These are phyloP conservation scores for Cladosporium sphaerospermum DNA, from an alignment of 2,329 filamentous ascomycete genomes.

Conservation along the genomic window DNA sequence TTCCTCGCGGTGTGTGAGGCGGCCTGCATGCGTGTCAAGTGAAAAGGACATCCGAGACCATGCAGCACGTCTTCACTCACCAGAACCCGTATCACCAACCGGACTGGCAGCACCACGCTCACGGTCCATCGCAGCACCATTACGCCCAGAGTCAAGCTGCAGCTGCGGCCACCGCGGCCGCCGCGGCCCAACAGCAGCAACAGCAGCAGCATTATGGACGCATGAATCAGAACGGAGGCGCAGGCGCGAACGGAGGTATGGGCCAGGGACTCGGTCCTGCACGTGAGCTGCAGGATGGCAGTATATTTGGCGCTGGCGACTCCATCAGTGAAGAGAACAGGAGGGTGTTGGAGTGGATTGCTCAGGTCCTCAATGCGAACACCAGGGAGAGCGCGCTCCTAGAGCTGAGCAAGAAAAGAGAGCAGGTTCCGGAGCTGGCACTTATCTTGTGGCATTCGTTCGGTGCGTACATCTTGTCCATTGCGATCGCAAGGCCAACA, in stretches of 20 bases:
- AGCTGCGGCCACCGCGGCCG: slow-evolving; percentile 47
- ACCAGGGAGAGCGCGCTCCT: slow-evolving; percentile 86
- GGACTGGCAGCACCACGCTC: slow-evolving; percentile 62
- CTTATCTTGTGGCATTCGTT: slow-evolving; percentile 98
- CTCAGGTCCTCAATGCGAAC: slow-evolving; percentile 79
- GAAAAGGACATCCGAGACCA: slow-evolving; percentile 26
- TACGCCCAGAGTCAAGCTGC: slow-evolving; percentile 37
- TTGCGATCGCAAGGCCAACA: background rate
- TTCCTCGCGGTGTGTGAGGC: slow-evolving; percentile 9
- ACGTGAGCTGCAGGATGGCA: slow-evolving; percentile 22
- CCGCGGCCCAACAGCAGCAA: slow-evolving; percentile 31
- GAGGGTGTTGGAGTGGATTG: slow-evolving; percentile 86
- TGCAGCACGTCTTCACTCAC: slow-evolving; percentile 57
- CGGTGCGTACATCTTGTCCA: slow-evolving; percentile 52
- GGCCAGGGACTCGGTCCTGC: slow-evolving; percentile 13
- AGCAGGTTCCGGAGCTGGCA: slow-evolving; percentile 93
- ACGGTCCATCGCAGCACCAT: slow-evolving; percentile 33
- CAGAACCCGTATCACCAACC: slow-evolving; percentile 57
- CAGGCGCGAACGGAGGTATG: slow-evolving; percentile 14
- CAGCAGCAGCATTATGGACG: slow-evolving; percentile 30
- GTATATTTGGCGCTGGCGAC: slow-evolving; percentile 26
- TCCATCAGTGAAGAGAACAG: slow-evolving; percentile 70
- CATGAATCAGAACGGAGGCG: slow-evolving; percentile 48
- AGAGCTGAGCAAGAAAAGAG: slow-evolving; percentile 96
- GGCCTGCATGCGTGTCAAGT: slow-evolving; percentile 12